A percentile compares a stretch with the other conserved stretches of the same genome.
These are phyloP conservation scores for Collybia sp. DNA, from an alignment of 768 basidiomycete genomes.

Conservation along the genomic window DNA sequence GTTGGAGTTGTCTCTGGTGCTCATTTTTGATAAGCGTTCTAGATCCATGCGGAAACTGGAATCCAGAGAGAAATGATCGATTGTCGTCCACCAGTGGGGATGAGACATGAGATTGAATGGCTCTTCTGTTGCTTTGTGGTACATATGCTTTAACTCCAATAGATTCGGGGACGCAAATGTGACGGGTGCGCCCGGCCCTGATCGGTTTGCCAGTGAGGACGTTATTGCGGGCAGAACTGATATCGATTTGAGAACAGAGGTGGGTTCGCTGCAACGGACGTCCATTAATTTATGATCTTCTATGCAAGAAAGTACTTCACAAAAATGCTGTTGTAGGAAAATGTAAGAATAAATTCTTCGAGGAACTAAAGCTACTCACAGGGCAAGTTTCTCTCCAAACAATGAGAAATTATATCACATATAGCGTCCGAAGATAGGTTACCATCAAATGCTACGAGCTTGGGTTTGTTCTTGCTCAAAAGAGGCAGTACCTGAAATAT, in stretches of 20 bases:
- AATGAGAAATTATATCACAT: slow-evolving; percentile 44
- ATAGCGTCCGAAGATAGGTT: slow-evolving; percentile 62
- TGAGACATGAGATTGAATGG: slow-evolving; percentile 46
- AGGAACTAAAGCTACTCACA: slow-evolving; percentile 36
- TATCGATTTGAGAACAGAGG: slow-evolving; percentile 78
- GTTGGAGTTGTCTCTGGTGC: slow-evolving; percentile 30
- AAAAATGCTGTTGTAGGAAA: slow-evolving; percentile 57
- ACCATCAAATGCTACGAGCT: slow-evolving; percentile 68
- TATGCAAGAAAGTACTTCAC: slow-evolving; percentile 32
- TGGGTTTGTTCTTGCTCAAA: slow-evolving; percentile 46
- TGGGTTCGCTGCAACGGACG: slow-evolving; percentile 70
- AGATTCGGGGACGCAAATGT: slow-evolving; percentile 82
- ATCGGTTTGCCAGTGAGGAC: slow-evolving; percentile 23
- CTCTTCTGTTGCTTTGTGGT: slow-evolving; percentile 42
- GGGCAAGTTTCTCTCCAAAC: slow-evolving; percentile 39
- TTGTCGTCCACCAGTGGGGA: slow-evolving; percentile 56
- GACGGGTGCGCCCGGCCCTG: slow-evolving; percentile 38
- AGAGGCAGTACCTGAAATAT: slow-evolving; percentile 43
- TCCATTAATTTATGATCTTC: slow-evolving; percentile 5
- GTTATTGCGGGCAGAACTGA: slow-evolving; percentile 62
- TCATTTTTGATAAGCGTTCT: slow-evolving; percentile 49
- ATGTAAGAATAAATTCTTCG: slow-evolving; percentile 4
- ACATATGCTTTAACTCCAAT: slow-evolving; percentile 66
- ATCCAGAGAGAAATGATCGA: slow-evolving; percentile 65
- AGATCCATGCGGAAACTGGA: slow-evolving; percentile 64